Evolutionary conservation across 1,284 basidiomycete species (phyloP), one percentile per base, ranked within the genome.

Genomic region (Cutaneotrichosporon sp.): DNA sequence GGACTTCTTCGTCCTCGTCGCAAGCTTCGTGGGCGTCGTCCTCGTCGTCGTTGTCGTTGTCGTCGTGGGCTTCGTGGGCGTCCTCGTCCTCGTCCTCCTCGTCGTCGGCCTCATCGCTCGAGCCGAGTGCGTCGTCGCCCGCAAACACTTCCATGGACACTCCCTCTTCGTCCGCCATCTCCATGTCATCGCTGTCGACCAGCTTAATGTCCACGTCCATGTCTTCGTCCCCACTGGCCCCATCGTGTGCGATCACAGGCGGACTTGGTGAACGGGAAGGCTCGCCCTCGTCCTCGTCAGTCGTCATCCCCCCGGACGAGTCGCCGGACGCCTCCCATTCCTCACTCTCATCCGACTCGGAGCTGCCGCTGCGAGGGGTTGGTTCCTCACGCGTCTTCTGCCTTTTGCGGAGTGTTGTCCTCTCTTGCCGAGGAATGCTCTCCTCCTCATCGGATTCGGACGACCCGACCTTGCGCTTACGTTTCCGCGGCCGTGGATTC

Each of bases 261-360:
- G 13, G 6, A 1, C 26, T 47, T 13, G 2, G 36, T 36, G 10
- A 13, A 60, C 5, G 21, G 38, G 16, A 4, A 46, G 42, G 42
- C 47, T 64, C 62, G 16, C 52, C 63, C 10, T 55, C 46, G 21
- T 57, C 26, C 26, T 26, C 42, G 6, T 13, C 59, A 18, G 22
- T 22, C 0, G 52, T 31, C 18, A 58, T 26, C 2, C 13, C 32
- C 52, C 31, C 21, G 6, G 52, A 18, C 31, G 58, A 51, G 55
- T 56, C 56, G 42, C 56, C 42, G 3, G 56, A 58, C 31, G 56
- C 56, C 21, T 47, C 30, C 46, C 56, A 47, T 4, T 34, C 56
- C 18, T 49, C 40, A 8, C 31, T 42, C 31, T 58, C 42, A 14
- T 49, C 46, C 42, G 42, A 49, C 14, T 2, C 10, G 1, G 31